phyloP scores from a whole-genome alignment of 345 rosid genomes.

The Lepidium sativum region DNA sequence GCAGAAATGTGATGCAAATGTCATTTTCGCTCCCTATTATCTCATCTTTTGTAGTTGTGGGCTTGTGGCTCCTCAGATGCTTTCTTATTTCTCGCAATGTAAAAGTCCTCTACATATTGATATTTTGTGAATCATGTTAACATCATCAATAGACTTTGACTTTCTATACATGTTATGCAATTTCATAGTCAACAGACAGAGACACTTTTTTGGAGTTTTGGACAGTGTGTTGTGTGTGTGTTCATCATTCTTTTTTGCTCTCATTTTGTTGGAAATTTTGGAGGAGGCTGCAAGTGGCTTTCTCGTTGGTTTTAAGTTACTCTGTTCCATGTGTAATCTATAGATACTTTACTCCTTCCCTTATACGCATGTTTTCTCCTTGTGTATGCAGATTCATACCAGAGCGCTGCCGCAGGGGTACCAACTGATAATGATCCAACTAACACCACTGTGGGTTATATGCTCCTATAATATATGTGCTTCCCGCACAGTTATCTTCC shows the following conservation, averaged over 20 bases:
- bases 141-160: not conserved
- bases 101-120: not conserved
- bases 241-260: not conserved
- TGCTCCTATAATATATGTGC: conserved; percentile 12
- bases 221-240: not conserved
- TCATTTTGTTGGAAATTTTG: not conserved
- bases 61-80: not conserved
- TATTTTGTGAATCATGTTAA: not conserved
- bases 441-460: conserved; percentile 75
- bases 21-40: not conserved
- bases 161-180: not conserved
- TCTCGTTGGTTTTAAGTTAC: not conserved
- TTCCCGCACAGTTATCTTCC: not conserved
- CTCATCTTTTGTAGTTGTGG: conserved; percentile 3
- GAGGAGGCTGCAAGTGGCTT: not conserved
- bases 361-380: not conserved
- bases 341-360: not conserved
- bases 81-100: not conserved
- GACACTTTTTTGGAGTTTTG: not conserved
- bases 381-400: conserved; percentile 69
- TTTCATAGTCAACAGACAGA: not conserved
- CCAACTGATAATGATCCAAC: conserved; percentile 69
- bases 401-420: conserved; percentile 41
- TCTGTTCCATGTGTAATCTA: not conserved
- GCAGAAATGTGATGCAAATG: not conserved